Conservation (phyloP, 441 rosid genomes). For the Jatropha podagrica region DNA sequence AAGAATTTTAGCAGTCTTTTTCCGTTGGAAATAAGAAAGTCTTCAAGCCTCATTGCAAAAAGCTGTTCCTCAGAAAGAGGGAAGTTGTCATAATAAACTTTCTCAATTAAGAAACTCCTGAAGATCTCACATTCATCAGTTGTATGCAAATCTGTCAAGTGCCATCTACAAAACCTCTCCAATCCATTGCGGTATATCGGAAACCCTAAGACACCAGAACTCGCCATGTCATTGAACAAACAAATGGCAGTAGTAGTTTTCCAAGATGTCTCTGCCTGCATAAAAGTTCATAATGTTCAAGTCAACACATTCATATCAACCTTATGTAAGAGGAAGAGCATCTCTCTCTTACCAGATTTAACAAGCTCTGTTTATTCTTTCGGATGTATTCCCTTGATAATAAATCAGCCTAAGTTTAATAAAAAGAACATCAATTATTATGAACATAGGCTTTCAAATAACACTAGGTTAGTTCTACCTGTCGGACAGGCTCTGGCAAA, state of each 20-base stretch:
- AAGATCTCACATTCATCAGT: constrained; percentile 14
- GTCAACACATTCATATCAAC: not conserved
- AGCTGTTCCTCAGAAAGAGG: constrained; percentile 17
- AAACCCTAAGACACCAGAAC: not conserved
- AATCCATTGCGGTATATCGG: not conserved
- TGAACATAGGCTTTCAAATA: not conserved
- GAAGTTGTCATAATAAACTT: constrained; percentile 7
- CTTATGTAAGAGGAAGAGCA: not conserved
- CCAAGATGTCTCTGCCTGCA: constrained; percentile 17
- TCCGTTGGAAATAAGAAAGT: constrained; percentile 20
- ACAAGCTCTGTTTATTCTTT: not conserved
- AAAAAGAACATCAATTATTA: too few species aligned
- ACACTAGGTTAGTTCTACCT: constrained; percentile 41
- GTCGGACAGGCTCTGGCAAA: constrained; percentile 89
- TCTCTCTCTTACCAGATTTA: constrained; percentile 1
- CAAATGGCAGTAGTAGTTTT: constrained; percentile 9
- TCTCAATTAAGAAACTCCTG: constrained; percentile 8
- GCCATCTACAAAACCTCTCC: constrained; percentile 18
- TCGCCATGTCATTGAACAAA: constrained; percentile 11
- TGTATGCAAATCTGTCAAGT: constrained; percentile 15
- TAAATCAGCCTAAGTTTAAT: constrained; percentile 7
- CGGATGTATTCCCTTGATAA: constrained; percentile 7
- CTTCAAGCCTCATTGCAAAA: constrained; percentile 20
- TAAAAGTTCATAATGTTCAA: not conserved
- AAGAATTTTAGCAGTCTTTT: constrained; percentile 12